These are phyloP conservation scores for Sporothrix curviconia DNA, from an alignment of 2,329 filamentous ascomycete genomes.

Conservation along the genomic window DNA sequence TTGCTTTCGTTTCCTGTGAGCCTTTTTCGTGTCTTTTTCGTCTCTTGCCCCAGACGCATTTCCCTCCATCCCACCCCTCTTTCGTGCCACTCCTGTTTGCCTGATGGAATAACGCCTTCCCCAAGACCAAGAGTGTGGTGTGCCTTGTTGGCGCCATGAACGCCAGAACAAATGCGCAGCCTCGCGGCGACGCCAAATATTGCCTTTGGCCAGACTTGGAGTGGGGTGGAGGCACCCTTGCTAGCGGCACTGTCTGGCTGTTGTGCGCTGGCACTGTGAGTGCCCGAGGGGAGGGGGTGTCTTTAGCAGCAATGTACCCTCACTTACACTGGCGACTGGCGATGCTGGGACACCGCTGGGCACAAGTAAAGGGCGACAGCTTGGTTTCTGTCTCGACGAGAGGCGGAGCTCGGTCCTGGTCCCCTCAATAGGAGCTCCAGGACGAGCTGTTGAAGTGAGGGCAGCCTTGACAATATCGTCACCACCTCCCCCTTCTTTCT, in stretches of 20 bases:
- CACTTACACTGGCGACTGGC: background rate
- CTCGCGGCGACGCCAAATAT: conserved; percentile 6
- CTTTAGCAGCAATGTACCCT: background rate
- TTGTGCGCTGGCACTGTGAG: background rate
- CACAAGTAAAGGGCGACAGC: background rate
- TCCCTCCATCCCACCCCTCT: background rate
- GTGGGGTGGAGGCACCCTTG: too few relatives aligned
- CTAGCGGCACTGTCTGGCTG: background rate
- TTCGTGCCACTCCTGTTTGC: background rate
- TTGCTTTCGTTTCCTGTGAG: background rate
- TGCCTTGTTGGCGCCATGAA: conserved; percentile 10
- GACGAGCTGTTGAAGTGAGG: too few relatives aligned
- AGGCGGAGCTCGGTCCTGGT: background rate
- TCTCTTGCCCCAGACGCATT: background rate
- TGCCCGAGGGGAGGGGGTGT: background rate
- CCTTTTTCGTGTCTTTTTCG: background rate
- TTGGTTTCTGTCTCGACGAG: background rate
- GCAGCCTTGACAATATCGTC: background rate
- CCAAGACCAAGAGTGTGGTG: background rate
- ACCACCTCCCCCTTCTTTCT: background rate
- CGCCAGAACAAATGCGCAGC: conserved; percentile 2
- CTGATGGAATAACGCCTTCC: background rate
- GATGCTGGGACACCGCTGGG: too few relatives aligned
- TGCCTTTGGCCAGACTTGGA: background rate
- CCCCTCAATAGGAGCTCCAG: background rate